Evolutionary conservation across 1,139 yeast genomes (phyloP), one percentile per base, ranked within the genome.

Genomic region (Spencermartinsiella ligniputridi): DNA sequence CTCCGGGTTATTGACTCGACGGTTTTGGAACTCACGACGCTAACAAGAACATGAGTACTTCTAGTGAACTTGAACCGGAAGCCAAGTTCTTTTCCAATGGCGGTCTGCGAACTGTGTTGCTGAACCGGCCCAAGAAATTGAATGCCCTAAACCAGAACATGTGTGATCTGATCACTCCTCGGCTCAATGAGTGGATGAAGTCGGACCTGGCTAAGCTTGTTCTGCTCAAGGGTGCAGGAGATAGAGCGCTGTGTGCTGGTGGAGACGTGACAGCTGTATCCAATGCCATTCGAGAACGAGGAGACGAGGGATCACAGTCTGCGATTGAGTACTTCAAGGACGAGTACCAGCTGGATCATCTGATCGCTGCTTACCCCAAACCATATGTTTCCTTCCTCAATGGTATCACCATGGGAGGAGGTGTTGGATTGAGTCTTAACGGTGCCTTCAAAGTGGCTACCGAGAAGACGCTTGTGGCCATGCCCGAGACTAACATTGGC

Each of bases 401-500:
- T 61, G 97, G 97, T 24, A 88, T 92, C 58, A 88, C 94, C 32
- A 88, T 92, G 96, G 98, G 98, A 46, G 98, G 98, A 44, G 98
- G 98, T 56, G 96, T 88, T 36, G 98, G 98, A 2, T 71, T 92
- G 45, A 75, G 92, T 0, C 83, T 87, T 36, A 97, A 94, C 66
- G 85, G 90, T n/a, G 95, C 97, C 2, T 90, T 90, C 72, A 78
- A 98, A 61, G 72, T 92, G 40, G 95, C 94, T 11, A 87, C 96
- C 32, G 97, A 92, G 59, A 77, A 78, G 58, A 90, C 97, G 16
- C 76, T 82, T 61, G 78, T 90, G 68, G 96, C 97, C 49, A 94
- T 92, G 98, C 98, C 98, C 3, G 98, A 92, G 66, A 84, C 94
- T 75, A 92, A 87, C 57, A 92, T 94, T 63, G 99, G 99, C 0